Evolutionary conservation across 176 grass and related monocot species (phyloP).

Genomic region (Juncus effusus): DNA sequence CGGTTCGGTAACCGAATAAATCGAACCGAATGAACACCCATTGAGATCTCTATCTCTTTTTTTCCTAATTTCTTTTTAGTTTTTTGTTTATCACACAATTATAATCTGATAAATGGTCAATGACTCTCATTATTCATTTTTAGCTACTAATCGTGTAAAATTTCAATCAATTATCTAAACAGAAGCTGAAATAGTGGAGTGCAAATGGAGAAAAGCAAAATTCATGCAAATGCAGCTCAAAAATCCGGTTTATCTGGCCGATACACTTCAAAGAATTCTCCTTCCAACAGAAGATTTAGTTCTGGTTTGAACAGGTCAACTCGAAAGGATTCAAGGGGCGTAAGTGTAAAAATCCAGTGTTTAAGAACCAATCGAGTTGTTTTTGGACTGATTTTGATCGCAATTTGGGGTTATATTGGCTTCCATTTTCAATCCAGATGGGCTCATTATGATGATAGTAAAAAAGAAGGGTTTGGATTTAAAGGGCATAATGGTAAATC

Average conservation of each 20-base stretch:
- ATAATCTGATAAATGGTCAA: too few species aligned
- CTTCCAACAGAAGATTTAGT: slow-evolving; percentile 6
- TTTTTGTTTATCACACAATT: too few species aligned
- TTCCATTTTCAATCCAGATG: slow-evolving; percentile 51
- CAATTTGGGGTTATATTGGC: slow-evolving; percentile 45
- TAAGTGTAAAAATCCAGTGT: slow-evolving; percentile 11
- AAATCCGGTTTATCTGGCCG: slow-evolving; percentile 34
- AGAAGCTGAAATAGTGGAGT: not conserved
- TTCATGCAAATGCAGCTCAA: slow-evolving; percentile 29
- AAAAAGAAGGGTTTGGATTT: slow-evolving; percentile 14
- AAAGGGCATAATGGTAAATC: slow-evolving; percentile 16
- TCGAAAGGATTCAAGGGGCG: slow-evolving; percentile 30
- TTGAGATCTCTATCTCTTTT: too few species aligned
- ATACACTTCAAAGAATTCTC: slow-evolving; percentile 27
- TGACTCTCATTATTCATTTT: too few species aligned
- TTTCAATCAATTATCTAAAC: not conserved
- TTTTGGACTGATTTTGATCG: slow-evolving; percentile 38
- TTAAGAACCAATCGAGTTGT: slow-evolving; percentile 31
- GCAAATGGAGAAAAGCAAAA: slow-evolving; percentile 39
- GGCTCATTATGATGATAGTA: slow-evolving; percentile 31
- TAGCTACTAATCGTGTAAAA: too few species aligned
- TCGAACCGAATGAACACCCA: too few species aligned
- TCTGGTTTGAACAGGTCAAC: not conserved
- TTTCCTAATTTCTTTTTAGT: too few species aligned
- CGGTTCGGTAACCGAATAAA: too few species aligned